Base-by-base conservation (phyloP, 176 grass and related monocot species). In the Zoysia pacifica region DNA sequence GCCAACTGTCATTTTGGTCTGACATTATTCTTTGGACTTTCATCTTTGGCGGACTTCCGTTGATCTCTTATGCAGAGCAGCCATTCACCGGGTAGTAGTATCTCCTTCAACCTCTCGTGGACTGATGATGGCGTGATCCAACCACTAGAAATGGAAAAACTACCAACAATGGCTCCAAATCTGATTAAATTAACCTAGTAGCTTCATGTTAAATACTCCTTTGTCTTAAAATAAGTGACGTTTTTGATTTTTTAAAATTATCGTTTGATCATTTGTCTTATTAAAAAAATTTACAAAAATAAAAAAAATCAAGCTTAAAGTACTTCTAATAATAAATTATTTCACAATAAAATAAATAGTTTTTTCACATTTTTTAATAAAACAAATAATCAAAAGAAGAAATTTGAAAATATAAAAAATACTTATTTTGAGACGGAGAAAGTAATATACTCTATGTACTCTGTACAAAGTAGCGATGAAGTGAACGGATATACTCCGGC, bases 21-120 rank as follows among this genome's bases (percentile, higher is more conserved):
- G 56, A 42, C 56, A 42, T 65, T 72, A 48, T 65, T 87, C 56
- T 71, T 48, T 65, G 47, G 85, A 65, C 35, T 49, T 7, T 42
- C 16, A 56, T 59, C 48, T 45, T 66, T 78, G 85, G 50, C 79
- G 11, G 43, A 58, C 67, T 71, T 48, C 67, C 5, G 6, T 37
- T 58, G 66, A 45, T 48, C 45, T 77, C 65, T 76, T 78, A 16
- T 15, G 40, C 66, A 10, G 55, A 18, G 66, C 48, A 48, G 13
- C 79, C 65, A 82, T 71, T 76, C 16, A 14, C 6, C 2, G 4
- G 47, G 4, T 73, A 28, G 28, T 28, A 28, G 28, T 28, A 1
- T 11, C 48, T 37, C 36, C 11, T 13, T 20, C 14, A 72, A 7
- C 40, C 5, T 7, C 16, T 35, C 35, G 65, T 10, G 15, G 2